Conservation (phyloP, 768 basidiomycete genomes). For the Termitomyces sp. region DNA sequence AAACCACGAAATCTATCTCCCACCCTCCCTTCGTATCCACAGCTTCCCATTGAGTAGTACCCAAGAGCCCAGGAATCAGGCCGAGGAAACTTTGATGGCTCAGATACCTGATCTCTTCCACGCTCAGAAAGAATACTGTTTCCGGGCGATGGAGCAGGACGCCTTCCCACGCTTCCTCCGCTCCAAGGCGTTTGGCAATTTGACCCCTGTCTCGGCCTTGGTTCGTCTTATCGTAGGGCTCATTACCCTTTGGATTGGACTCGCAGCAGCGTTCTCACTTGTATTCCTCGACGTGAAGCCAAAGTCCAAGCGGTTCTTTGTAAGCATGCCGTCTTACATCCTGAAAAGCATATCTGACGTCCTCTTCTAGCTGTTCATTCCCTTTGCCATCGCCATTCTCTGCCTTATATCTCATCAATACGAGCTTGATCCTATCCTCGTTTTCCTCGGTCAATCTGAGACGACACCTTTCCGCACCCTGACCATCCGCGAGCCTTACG, state of each 20-base stretch:
- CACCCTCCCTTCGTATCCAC: slow-evolving; percentile 88
- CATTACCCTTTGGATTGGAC: slow-evolving; percentile 91
- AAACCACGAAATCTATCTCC: slow-evolving; percentile 98
- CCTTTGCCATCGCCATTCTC: slow-evolving; percentile 85
- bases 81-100: slow-evolving; percentile 76
- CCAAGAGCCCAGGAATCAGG: slow-evolving; percentile 66
- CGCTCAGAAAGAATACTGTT: slow-evolving; percentile 95
- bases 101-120: slow-evolving; percentile 97
- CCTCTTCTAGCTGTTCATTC: slow-evolving; percentile 78
- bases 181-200: slow-evolving; percentile 96
- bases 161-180: slow-evolving; percentile 93
- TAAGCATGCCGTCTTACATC: slow-evolving; percentile 44
- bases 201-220: slow-evolving; percentile 88
- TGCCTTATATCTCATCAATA: slow-evolving; percentile 96
- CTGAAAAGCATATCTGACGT: slow-evolving; percentile 3
- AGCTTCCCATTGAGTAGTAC: slow-evolving; percentile 81
- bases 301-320: slow-evolving; percentile 91
- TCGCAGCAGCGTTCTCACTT: slow-evolving; percentile 85
- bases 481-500: slow-evolving; percentile 89
- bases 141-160: slow-evolving; percentile 94
- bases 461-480: slow-evolving; percentile 97
- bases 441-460: slow-evolving; percentile 91
- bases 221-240: slow-evolving; percentile 85
- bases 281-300: slow-evolving; percentile 93
- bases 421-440: slow-evolving; percentile 93